phyloP scores from a whole-genome alignment of 306 rosid genomes.

The Astragalus membranaceus region DNA sequence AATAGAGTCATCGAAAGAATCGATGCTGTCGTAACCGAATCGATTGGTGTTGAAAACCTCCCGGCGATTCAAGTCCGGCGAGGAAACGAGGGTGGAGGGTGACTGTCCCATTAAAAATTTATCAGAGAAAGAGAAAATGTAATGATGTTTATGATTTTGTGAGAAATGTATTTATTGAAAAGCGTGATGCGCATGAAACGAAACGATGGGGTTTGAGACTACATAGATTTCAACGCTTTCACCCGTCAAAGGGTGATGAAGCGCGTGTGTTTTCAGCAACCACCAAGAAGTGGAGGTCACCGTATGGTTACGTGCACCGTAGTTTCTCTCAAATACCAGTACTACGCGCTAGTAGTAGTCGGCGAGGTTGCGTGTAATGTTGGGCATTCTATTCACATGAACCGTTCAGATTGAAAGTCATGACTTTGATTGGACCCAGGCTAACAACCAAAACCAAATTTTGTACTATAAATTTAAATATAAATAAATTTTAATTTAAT shows the following conservation, averaged over 20 bases:
- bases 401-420: not conserved
- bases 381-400: not conserved
- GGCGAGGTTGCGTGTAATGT: not conserved
- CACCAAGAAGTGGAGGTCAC: not conserved
- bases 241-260: conserved; percentile 46
- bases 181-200: not conserved
- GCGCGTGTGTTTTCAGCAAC: conserved; percentile 33
- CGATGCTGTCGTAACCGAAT: conserved; percentile 12
- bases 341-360: not conserved
- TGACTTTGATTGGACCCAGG: not conserved
- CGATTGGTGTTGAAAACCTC: conserved; percentile 16
- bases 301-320: not conserved
- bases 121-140: not conserved
- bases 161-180: not conserved
- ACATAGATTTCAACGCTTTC: not conserved
- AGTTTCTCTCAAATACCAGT: no score
- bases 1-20: not conserved
- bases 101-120: conserved; percentile 60
- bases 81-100: conserved; percentile 31
- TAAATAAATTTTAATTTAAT: no score
- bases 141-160: not conserved
- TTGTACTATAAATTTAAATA: no score
- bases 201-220: not conserved
- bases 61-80: conserved; percentile 18
- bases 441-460: not conserved